Evolutionary conservation across 208 protist genomes (phyloP).

Genomic region (Herpetomonas muscarum): DNA sequence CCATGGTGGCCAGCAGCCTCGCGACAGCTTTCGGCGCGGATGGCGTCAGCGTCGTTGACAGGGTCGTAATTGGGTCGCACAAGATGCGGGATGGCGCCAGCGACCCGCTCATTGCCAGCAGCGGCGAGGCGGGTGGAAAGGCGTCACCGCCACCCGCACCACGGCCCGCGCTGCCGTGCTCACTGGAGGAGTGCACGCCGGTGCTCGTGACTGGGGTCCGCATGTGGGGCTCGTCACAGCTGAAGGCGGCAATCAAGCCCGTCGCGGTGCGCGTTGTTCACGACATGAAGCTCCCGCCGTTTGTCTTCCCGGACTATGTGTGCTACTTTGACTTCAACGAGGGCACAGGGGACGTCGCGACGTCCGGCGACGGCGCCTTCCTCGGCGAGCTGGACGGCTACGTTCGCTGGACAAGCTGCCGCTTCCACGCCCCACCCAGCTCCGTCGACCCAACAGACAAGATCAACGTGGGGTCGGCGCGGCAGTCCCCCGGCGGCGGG

Average conservation of each 20-base stretch:
- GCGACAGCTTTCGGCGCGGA: background rate
- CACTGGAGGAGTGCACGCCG: slow-evolving; percentile 11
- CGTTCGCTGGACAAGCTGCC: slow-evolving; percentile 33
- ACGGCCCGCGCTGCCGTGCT: background rate
- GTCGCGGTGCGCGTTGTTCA: slow-evolving; percentile 35
- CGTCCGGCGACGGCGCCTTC: slow-evolving; percentile 26
- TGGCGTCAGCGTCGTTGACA: too few relatives aligned
- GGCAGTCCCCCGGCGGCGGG: slow-evolving; percentile 5
- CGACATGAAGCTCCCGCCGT: slow-evolving; percentile 30
- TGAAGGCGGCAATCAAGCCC: slow-evolving; percentile 22
- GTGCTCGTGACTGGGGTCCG: slow-evolving; percentile 39
- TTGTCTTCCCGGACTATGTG: slow-evolving; percentile 12
- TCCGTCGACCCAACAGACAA: slow-evolving; percentile 2
- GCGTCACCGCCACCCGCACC: too few relatives aligned
- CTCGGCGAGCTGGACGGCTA: slow-evolving; percentile 25
- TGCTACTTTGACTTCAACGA: slow-evolving; percentile 39
- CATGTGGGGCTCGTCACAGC: slow-evolving; percentile 28
- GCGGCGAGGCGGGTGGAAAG: too few relatives aligned
- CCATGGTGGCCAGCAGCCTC: slow-evolving; percentile 4
- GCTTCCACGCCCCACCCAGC: slow-evolving; percentile 7
- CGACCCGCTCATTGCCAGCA: slow-evolving; percentile 12
- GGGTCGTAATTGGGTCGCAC: too few relatives aligned
- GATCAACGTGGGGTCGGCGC: slow-evolving; percentile 23
- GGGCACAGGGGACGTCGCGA: slow-evolving; percentile 20
- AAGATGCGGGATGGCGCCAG: slow-evolving; percentile 2